Conservation (phyloP, 352 stramenopile genomes). For the Pythium guiyangense region DNA sequence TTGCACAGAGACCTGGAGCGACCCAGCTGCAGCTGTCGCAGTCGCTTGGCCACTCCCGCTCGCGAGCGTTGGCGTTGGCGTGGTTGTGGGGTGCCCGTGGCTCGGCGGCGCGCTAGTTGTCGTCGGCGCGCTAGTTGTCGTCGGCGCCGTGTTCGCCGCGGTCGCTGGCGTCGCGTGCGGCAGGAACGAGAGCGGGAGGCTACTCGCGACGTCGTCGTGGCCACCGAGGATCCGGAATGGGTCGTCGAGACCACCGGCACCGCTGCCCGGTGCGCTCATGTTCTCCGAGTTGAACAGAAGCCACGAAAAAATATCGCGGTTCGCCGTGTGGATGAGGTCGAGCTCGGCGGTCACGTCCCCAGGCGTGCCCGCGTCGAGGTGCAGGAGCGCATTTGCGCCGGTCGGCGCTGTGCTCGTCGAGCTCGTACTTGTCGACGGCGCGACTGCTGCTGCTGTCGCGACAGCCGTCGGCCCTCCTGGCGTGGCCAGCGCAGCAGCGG, state of each 20-base stretch:
- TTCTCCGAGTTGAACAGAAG: slow-evolving; percentile 85
- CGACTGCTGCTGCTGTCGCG: not conserved
- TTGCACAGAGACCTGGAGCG: slow-evolving; percentile 16
- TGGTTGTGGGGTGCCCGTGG: not conserved
- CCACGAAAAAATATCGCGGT: slow-evolving; percentile 85
- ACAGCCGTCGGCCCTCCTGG: not conserved
- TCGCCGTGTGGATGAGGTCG: slow-evolving; percentile 60
- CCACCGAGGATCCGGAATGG: slow-evolving; percentile 58
- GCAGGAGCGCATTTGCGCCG: slow-evolving; percentile 8
- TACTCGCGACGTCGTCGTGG: slow-evolving; percentile 21
- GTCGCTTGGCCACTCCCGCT: slow-evolving; percentile 10
- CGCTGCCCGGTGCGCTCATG: slow-evolving; percentile 42
- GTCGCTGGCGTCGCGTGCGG: slow-evolving; percentile 10
- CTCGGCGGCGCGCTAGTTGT: too few relatives aligned
- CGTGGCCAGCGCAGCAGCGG: not conserved
- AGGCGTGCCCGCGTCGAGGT: slow-evolving; percentile 18
- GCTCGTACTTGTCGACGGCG: not conserved
- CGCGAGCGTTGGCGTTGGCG: not conserved
- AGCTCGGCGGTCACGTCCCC: slow-evolving; percentile 41
- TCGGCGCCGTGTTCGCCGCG: slow-evolving; percentile 4
- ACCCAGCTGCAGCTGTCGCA: slow-evolving; percentile 9
- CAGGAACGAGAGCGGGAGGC: slow-evolving; percentile 33
- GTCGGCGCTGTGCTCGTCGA: not conserved
- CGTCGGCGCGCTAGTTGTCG: slow-evolving; percentile 7
- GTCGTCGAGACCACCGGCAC: slow-evolving; percentile 32